phyloP scores from a whole-genome alignment of 2,329 filamentous ascomycete genomes.

The Aspergillus sp. region DNA sequence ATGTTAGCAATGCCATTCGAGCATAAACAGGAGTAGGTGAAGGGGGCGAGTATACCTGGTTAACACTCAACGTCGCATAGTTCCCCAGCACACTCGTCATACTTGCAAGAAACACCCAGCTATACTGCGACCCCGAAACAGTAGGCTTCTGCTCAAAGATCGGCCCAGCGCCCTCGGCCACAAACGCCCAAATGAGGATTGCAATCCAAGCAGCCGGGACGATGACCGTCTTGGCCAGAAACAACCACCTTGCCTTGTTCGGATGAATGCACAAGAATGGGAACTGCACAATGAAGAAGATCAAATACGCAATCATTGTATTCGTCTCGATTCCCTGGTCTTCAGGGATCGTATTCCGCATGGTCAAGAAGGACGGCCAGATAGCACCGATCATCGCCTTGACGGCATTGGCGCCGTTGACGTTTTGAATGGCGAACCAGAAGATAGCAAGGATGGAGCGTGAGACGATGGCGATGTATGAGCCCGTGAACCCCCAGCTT shows the following conservation, averaged over 20 bases:
- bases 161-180: conserved; percentile 56
- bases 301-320: conserved; percentile 50
- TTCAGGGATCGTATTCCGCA: conserved; percentile 46
- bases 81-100: conserved; percentile 56
- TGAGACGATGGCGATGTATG: conserved; percentile 59
- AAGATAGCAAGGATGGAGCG: conserved; percentile 60
- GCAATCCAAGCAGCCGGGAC: conserved; percentile 65
- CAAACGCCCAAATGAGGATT: conserved; percentile 67
- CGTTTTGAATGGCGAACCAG: conserved; percentile 70
- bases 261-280: conserved; percentile 51
- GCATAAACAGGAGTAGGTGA: too few species aligned
- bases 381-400: conserved; percentile 59
- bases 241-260: conserved; percentile 45
- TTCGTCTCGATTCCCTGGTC: conserved; percentile 51
- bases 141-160: conserved; percentile 53
- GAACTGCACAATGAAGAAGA: conserved; percentile 52
- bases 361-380: conserved; percentile 46
- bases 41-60: conserved; percentile 39
- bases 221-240: conserved; percentile 44
- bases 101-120: conserved; percentile 58
- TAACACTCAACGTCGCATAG: conserved; percentile 58
- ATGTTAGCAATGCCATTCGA: background rate
- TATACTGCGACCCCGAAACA: conserved; percentile 55
- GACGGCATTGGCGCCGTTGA: conserved; percentile 63
- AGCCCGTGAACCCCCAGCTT: conserved; percentile 63